These are phyloP conservation scores for Lactifluus piperatus DNA, from an alignment of 768 basidiomycete species.

Conservation along the genomic window DNA sequence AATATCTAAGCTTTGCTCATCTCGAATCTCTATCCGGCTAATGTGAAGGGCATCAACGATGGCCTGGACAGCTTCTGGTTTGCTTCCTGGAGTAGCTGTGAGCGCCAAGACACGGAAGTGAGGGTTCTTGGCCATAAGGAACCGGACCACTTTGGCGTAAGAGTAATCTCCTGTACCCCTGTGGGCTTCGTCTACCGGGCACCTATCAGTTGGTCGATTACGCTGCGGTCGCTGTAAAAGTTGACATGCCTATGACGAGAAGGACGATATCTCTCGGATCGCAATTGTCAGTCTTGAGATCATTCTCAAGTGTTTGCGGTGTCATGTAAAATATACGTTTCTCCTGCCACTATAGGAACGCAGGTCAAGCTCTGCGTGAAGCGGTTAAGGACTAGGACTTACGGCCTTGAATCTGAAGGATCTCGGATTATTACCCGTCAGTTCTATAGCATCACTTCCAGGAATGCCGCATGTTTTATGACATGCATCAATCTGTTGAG, in stretches of 20 bases:
- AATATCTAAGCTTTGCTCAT: conserved; percentile 85
- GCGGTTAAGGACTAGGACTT: conserved; percentile 23
- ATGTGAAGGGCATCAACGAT: conserved; percentile 94
- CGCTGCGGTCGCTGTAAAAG: not conserved
- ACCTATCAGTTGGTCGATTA: not conserved
- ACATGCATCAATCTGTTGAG: conserved; percentile 91
- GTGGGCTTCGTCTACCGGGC: conserved; percentile 79
- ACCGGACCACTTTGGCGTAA: conserved; percentile 82
- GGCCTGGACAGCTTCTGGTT: conserved; percentile 76
- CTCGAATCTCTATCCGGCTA: conserved; percentile 87
- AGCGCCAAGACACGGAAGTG: conserved; percentile 88
- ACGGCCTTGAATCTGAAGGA: conserved; percentile 52
- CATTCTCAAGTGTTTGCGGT: conserved; percentile 89
- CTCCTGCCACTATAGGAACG: conserved; percentile 52
- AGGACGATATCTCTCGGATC: conserved; percentile 77
- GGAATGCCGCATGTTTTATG: conserved; percentile 92
- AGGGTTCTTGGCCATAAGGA: conserved; percentile 89
- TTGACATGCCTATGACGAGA: conserved; percentile 68
- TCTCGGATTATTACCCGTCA: conserved; percentile 68
- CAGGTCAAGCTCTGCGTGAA: not conserved
- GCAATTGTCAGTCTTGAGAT: conserved; percentile 62
- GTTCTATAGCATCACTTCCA: conserved; percentile 70
- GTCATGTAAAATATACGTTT: conserved; percentile 94
- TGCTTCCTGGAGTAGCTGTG: conserved; percentile 90
- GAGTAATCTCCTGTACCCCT: conserved; percentile 89